A percentile compares a stretch with the other conserved stretches of the same genome.
These are phyloP conservation scores for Petrea volubilis DNA, from an alignment of 257 asterid species.

Conservation along the genomic window DNA sequence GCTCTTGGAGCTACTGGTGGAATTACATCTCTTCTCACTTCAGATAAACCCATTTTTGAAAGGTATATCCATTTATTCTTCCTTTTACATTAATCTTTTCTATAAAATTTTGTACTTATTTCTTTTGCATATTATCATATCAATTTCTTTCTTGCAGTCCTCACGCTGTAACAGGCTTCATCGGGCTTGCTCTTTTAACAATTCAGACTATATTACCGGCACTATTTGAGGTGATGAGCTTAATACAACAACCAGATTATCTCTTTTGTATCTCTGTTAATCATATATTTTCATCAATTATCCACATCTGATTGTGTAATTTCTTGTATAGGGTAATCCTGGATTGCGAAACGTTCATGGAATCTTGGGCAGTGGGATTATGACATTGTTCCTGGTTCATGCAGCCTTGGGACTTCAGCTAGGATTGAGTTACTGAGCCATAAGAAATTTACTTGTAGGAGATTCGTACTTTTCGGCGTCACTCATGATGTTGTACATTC, in stretches of 20 bases:
- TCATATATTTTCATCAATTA: not conserved
- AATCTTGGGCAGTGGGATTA: conserved; percentile 87
- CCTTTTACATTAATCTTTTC: not conserved
- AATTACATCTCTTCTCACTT: conserved; percentile 77
- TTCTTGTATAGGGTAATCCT: conserved; percentile 60
- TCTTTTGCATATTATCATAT: too few relatives aligned
- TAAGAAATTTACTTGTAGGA: not conserved
- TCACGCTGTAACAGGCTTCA: conserved; percentile 50
- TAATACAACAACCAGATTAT: not conserved
- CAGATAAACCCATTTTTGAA: conserved; percentile 82
- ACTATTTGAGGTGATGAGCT: conserved; percentile 63
- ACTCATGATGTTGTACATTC: not conserved
- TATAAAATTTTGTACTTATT: too few relatives aligned
- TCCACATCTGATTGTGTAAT: not conserved
- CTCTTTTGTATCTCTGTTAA: not conserved
- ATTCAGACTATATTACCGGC: conserved; percentile 41
- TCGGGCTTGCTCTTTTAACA: conserved; percentile 45
- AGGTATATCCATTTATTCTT: conserved; percentile 41
- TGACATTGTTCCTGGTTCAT: conserved; percentile 88
- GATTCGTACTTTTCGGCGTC: not conserved
- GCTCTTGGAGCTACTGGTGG: conserved; percentile 99
- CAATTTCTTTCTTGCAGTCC: conserved; percentile 45
- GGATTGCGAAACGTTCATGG: conserved; percentile 80
- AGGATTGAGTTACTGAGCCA: conserved; percentile 64
- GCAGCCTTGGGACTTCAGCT: conserved; percentile 85